Evolutionary conservation across 1,284 basidiomycete species (phyloP).

Genomic region (Hymenochaete sp.): DNA sequence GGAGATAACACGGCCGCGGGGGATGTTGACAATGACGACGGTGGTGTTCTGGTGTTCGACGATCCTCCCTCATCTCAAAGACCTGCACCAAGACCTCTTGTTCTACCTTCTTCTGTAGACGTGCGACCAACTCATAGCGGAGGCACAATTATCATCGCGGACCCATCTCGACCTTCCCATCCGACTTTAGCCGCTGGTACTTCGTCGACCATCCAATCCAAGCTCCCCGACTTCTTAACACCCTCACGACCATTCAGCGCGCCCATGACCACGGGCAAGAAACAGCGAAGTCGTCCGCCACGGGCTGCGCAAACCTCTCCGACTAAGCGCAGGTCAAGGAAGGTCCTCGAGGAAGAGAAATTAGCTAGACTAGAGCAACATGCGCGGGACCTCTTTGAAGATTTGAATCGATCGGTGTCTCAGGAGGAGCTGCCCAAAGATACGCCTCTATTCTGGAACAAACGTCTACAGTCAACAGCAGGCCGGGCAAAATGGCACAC

Average conservation of each 20-base stretch:
- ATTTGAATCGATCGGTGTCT: constrained; percentile 77
- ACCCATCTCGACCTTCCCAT: constrained; percentile 4
- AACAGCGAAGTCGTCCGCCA: no score
- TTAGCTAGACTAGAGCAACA: constrained; percentile 42
- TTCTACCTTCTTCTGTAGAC: neutral
- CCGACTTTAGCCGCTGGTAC: neutral
- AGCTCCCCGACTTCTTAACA: constrained; percentile 5
- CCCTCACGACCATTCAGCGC: no score
- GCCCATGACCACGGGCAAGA: no score
- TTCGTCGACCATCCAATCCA: neutral
- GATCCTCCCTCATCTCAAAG: constrained; percentile 40
- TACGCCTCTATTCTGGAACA: constrained; percentile 66
- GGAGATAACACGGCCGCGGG: constrained; percentile 22
- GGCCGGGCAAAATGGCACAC: constrained; percentile 66
- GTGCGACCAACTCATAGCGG: constrained; percentile 3
- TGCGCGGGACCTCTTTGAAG: constrained; percentile 63
- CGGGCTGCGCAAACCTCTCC: no score
- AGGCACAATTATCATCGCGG: neutral
- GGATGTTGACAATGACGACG: constrained; percentile 27
- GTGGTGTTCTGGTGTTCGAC: constrained; percentile 40
- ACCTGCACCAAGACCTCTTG: constrained; percentile 27
- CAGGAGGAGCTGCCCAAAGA: constrained; percentile 57
- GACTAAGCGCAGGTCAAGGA: no score
- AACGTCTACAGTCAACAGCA: constrained; percentile 64
- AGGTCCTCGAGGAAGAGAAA: constrained; percentile 33